Percentiles rank a stretch among this genome's conserved stretches.
Conservation (phyloP, 441 rosid species). For the Populus tomentosa region DNA sequence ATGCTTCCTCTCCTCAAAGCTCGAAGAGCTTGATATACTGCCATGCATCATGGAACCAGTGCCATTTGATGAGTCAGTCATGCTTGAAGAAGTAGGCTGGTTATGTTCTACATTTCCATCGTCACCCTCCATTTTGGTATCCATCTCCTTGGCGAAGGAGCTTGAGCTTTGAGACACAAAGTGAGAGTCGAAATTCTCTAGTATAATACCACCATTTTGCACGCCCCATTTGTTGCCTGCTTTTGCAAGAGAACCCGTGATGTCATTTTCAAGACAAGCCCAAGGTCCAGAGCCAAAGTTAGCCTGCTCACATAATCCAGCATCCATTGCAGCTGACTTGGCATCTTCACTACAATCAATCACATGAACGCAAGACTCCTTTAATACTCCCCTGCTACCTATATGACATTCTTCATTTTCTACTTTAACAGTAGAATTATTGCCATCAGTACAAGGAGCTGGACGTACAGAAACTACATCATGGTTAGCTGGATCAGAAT, state of each 20-base stretch:
- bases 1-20: no score
- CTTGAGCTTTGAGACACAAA: no score
- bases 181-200: no score
- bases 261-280: constrained; percentile 25
- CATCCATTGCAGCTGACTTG: constrained; percentile 21
- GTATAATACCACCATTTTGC: no score
- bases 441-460: constrained; percentile 21
- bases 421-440: constrained; percentile 36
- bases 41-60: no score
- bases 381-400: constrained; percentile 21
- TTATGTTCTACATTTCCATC: no score
- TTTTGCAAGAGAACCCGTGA: constrained; percentile 18
- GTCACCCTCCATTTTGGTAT: no score
- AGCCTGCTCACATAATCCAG: constrained; percentile 31
- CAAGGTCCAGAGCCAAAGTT: constrained; percentile 20
- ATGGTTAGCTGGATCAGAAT: constrained; percentile 20
- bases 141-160: no score
- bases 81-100: no score
- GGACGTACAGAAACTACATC: constrained; percentile 18
- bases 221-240: constrained; percentile 2
- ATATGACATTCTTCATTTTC: constrained; percentile 40
- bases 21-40: no score
- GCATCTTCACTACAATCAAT: constrained; percentile 33
- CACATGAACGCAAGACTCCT: constrained; percentile 18
- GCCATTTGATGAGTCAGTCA: no score